Conservation (phyloP, 2,329 filamentous ascomycete species). For the Claviceps humidiphila region DNA sequence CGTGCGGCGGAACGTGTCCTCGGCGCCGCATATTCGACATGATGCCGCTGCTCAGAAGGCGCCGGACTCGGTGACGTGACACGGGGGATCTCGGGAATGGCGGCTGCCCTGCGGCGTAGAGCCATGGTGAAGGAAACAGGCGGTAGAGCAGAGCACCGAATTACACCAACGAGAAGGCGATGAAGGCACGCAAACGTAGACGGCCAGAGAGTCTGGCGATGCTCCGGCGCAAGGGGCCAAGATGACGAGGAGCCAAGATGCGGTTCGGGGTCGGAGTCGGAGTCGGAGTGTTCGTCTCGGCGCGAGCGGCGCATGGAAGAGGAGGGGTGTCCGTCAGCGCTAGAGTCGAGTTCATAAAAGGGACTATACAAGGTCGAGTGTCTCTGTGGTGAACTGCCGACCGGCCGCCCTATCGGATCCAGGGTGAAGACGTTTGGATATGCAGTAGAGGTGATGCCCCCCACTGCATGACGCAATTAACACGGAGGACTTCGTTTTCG, state of each 20-base stretch:
- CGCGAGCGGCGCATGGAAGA: conserved; percentile 25
- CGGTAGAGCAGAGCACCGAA: conserved; percentile 43
- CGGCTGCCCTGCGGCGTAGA: conserved; percentile 26
- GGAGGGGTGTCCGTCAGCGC: conserved; percentile 9
- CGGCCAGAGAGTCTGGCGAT: conserved; percentile 25
- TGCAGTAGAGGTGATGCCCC: conserved; percentile 43
- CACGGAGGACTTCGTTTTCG: background rate
- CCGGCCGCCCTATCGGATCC: conserved; percentile 38
- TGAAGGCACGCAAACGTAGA: conserved; percentile 33
- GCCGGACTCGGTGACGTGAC: conserved; percentile 84
- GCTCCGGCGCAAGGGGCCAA: conserved; percentile 9
- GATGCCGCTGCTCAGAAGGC: conserved; percentile 18
- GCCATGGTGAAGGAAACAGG: conserved; percentile 45
- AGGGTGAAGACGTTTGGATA: conserved; percentile 33
- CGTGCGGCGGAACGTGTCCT: conserved; percentile 60
- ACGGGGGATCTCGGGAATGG: conserved; percentile 65
- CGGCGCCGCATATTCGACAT: conserved; percentile 49
- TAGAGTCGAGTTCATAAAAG: conserved; percentile 12
- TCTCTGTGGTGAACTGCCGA: conserved; percentile 10
- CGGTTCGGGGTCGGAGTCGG: conserved; percentile 15
- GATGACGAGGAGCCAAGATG: background rate
- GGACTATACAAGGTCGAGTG: conserved; percentile 7
- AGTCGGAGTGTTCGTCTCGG: conserved; percentile 35
- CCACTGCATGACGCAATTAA: conserved; percentile 38
- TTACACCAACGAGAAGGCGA: conserved; percentile 41